These are phyloP conservation scores for Phytophthora megakarya DNA, from an alignment of 352 stramenopile species.

Conservation along the genomic window DNA sequence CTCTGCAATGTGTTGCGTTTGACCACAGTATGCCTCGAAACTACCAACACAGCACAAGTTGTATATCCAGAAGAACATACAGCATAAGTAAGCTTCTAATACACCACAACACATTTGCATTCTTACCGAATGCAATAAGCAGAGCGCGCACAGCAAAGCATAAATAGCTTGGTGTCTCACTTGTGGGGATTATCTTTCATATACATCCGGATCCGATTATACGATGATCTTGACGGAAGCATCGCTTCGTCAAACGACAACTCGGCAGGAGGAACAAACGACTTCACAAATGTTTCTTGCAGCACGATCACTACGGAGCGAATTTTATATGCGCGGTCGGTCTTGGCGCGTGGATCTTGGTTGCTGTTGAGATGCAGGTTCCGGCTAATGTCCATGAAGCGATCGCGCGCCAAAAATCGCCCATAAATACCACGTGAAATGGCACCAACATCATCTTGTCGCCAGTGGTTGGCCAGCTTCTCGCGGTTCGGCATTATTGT, in stretches of 20 bases:
- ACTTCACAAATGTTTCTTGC: not conserved
- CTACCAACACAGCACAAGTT: not conserved
- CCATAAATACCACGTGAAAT: slow-evolving; percentile 21
- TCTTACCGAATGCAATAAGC: slow-evolving; percentile 10
- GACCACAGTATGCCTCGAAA: slow-evolving; percentile 9
- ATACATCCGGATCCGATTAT: slow-evolving; percentile 10
- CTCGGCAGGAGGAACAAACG: not conserved
- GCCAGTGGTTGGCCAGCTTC: slow-evolving; percentile 11
- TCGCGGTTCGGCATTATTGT: slow-evolving; percentile 6
- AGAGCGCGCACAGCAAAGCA: slow-evolving; percentile 8
- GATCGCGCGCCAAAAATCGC: not conserved
- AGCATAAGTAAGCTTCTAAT: too few relatives aligned
- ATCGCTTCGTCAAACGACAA: slow-evolving; percentile 22
- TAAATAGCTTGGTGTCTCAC: slow-evolving; percentile 14
- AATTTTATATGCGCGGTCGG: slow-evolving; percentile 10
- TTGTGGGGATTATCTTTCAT: slow-evolving; percentile 21
- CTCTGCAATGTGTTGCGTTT: slow-evolving; percentile 6
- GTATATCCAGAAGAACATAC: slow-evolving; percentile 15
- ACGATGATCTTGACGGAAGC: slow-evolving; percentile 3
- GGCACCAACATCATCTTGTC: not conserved
- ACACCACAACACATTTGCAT: too few relatives aligned
- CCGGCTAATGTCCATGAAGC: slow-evolving; percentile 9
- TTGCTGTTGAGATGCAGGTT: slow-evolving; percentile 24
- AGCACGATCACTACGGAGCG: not conserved
- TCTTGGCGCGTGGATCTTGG: slow-evolving; percentile 1